Conservation (phyloP, 202 grass and related monocot species). For the Eragrostis tef region DNA sequence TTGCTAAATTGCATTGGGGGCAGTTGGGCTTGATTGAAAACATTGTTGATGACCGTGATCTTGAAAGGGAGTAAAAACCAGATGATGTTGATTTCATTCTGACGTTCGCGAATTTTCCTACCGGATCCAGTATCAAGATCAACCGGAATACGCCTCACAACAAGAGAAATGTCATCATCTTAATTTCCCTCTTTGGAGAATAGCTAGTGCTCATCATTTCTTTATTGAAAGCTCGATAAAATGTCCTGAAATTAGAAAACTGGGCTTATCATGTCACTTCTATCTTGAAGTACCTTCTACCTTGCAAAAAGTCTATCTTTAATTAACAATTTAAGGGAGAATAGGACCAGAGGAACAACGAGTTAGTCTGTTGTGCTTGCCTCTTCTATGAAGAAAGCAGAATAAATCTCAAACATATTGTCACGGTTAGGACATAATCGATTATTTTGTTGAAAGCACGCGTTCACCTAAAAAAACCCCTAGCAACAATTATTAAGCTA, state of each 20-base stretch:
- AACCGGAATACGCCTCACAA: not conserved
- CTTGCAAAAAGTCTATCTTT: not conserved
- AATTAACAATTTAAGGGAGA: not conserved
- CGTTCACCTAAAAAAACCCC: constrained; percentile 35
- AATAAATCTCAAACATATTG: not conserved
- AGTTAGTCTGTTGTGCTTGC: not conserved
- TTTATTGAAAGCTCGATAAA: not conserved
- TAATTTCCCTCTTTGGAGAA: too few relatives aligned
- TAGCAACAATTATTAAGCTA: constrained; percentile 31
- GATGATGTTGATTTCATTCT: not conserved
- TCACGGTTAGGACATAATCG: constrained; percentile 20
- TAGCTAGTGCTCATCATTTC: too few relatives aligned
- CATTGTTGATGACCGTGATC: not conserved
- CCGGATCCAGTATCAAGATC: not conserved
- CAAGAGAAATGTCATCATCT: not conserved
- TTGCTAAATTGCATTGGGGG: not conserved
- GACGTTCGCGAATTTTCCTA: not conserved
- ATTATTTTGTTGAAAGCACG: constrained; percentile 43
- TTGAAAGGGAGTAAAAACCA: not conserved
- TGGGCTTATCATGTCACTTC: not conserved
- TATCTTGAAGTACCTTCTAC: not conserved
- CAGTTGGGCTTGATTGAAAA: constrained; percentile 2
- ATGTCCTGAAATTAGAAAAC: not conserved
- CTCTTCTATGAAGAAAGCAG: constrained; percentile 12
- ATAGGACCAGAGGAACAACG: not conserved